phyloP scores from a whole-genome alignment of 495 filamentous ascomycete species.

The Bacidia rubella region DNA sequence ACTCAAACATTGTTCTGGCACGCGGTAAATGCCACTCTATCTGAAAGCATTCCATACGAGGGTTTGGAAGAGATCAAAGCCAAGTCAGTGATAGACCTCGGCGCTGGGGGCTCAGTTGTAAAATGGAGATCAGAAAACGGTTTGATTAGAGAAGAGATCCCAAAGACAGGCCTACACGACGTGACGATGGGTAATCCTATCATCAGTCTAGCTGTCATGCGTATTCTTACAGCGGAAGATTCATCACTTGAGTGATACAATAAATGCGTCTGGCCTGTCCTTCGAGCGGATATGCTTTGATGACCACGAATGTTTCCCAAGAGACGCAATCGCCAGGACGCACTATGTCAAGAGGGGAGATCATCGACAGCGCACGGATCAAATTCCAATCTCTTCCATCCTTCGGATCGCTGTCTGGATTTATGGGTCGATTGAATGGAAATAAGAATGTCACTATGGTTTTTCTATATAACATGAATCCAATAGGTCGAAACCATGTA shows the following conservation, averaged over 20 bases:
- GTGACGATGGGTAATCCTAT: constrained; percentile 38
- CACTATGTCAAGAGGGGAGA: too few relatives aligned
- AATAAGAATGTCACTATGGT: background rate
- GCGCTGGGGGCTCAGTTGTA: constrained; percentile 33
- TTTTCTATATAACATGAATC: constrained; percentile 6
- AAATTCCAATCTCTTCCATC: too few relatives aligned
- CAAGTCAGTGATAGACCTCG: constrained; percentile 22
- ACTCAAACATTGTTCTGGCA: constrained; percentile 29
- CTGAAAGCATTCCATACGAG: constrained; percentile 22
- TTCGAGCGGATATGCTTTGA: too few relatives aligned
- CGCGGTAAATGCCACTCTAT: constrained; percentile 28
- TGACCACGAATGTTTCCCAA: too few relatives aligned
- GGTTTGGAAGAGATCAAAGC: constrained; percentile 25
- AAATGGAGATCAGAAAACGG: constrained; percentile 33
- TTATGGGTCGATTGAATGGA: too few relatives aligned
- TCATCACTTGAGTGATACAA: background rate
- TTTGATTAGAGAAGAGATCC: constrained; percentile 33
- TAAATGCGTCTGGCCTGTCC: too few relatives aligned
- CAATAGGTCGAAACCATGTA: constrained; percentile 11
- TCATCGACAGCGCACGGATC: too few relatives aligned
- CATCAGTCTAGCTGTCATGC: constrained; percentile 29
- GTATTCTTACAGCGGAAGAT: background rate
- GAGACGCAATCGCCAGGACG: too few relatives aligned
- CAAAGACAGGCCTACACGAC: constrained; percentile 39
- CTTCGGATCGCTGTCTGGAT: too few relatives aligned